Evolutionary conservation across 1,139 yeast genomes (phyloP), one percentile per base, ranked within the genome.

Genomic region (Taphrina pruni): DNA sequence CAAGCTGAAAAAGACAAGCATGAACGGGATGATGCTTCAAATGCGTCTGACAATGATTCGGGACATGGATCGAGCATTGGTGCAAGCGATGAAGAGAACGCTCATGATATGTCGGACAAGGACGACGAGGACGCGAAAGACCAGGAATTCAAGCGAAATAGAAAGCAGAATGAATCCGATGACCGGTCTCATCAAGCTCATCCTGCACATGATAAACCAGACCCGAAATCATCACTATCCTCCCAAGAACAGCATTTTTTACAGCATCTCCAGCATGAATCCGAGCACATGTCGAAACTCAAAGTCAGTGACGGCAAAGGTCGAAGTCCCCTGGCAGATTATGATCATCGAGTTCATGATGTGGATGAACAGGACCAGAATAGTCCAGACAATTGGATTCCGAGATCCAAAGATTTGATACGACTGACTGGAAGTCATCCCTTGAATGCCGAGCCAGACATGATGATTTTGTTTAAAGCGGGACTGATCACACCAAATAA

Each of bases 381-480:
- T n/a, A 35, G 57, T 0, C 74, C 76, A 35, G 80, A 78, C 51
- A 65, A 69, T 32, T 75, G 73, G 69, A 79, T 78, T 54, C 72
- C 77, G 4, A 72, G 80, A 65, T 78, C 77, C 70, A 73, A 73
- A 21, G 70, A 78, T 6, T 62, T 78, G 50, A 70, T 78, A 38
- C 72, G 80, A 36, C 72, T 78, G 14, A 78, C 80, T 0, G 80
- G 79, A 2, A 71, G 77, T 2, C 80, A 78, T 67, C 80, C 80
- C 1, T 75, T 78, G 71, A 78, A 78, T 69, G 72, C 73, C 57
- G 80, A 78, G 70, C 73, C 80, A 6, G 78, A 78, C 6, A 70
- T 77, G 36, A 55, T 77, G 2, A 58, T 72, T 12, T 71, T 75
- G 6, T 77, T 73, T 66, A 69, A 74, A 3, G 72, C 74, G 38